Evolutionary conservation across 495 filamentous ascomycete species (phyloP).

Genomic region (Penicillium robsamsonii): DNA sequence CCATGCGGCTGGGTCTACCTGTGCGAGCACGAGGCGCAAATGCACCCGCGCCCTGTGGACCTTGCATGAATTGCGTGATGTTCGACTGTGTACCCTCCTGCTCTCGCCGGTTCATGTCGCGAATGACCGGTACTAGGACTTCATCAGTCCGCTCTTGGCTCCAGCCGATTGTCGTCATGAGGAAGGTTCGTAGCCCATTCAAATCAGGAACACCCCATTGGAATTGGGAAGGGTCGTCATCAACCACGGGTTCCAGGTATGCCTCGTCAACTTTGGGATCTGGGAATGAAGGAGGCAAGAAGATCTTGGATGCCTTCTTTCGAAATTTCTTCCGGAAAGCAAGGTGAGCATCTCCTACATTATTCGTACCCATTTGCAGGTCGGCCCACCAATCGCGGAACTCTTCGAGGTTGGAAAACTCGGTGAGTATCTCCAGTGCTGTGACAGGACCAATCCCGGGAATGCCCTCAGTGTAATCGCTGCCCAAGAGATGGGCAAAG

Average conservation of each 20-base stretch:
- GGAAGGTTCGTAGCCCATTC: conserved; percentile 75
- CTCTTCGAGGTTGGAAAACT: conserved; percentile 65
- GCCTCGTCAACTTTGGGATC: conserved; percentile 70
- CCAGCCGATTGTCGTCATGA: conserved; percentile 96
- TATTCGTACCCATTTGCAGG: conserved; percentile 59
- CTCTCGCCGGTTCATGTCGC: conserved; percentile 86
- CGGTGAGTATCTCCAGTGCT: conserved; percentile 87
- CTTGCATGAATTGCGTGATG: conserved; percentile 85
- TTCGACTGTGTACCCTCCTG: conserved; percentile 92
- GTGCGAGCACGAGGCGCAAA: conserved; percentile 72
- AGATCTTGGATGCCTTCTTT: conserved; percentile 77
- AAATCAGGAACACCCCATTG: conserved; percentile 96
- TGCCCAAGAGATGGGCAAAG: conserved; percentile 84
- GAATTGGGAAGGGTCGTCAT: conserved; percentile 71
- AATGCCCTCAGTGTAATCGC: conserved; percentile 91
- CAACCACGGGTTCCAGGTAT: conserved; percentile 83
- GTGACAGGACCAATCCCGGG: conserved; percentile 90
- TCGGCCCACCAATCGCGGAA: conserved; percentile 87
- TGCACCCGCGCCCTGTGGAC: conserved; percentile 60
- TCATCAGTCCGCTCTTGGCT: conserved; percentile 86
- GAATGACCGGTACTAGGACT: conserved; percentile 88
- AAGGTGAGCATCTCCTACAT: conserved; percentile 40
- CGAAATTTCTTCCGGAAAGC: conserved; percentile 82
- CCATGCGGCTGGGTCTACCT: conserved; percentile 73
- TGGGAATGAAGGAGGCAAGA: conserved; percentile 77